Evolutionary conservation across 768 basidiomycete species (phyloP), one percentile per base, ranked within the genome.

Genomic region (Suillus lakei): DNA sequence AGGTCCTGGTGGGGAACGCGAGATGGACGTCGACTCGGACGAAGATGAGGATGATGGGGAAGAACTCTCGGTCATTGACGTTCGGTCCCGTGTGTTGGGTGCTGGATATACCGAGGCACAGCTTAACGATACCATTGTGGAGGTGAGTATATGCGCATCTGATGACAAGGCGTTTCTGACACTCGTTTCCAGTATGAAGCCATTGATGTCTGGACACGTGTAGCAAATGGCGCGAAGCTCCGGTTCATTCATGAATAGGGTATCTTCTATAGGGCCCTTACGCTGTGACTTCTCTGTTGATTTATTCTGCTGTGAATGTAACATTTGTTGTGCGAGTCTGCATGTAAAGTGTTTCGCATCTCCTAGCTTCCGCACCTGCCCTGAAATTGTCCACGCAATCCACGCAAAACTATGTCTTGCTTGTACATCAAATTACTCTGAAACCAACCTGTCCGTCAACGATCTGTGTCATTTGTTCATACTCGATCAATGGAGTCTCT

Each of bases 81-180:
- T 99, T 64, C 87, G 96, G 38, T 88, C 91, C 55, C 87, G 96
- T 44, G 91, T 98, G 13, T 78, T 96, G 64, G 89, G 88, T 54
- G 89, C 88, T 69, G 96, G 96, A 21, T 98, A 91, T 78, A 98
- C 95, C 16, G 97, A 99, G 75, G 88, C 85, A 2, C 92, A 95
- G 77, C 84, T 99, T 16, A 93, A 91, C 83, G 90, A 93, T 67
- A 93, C 94, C 1, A 91, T 98, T 60, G 71, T 83, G 21, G 84
- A 91, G 82, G 96, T 96, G 72, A 76, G 88, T 74, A 32, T 65
- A 16, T 28, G 26, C 66, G 61, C 62, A 60, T 55, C 55, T 34
- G 34, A 18, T 23, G 36, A 18, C 15, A 18, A 15, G 36, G 72
- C 58, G 62, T 66, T 71, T 62, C 64, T 59, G 41, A 59, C 38